Conservation (phyloP, 1,284 basidiomycete species). For the Mycena sp. region DNA sequence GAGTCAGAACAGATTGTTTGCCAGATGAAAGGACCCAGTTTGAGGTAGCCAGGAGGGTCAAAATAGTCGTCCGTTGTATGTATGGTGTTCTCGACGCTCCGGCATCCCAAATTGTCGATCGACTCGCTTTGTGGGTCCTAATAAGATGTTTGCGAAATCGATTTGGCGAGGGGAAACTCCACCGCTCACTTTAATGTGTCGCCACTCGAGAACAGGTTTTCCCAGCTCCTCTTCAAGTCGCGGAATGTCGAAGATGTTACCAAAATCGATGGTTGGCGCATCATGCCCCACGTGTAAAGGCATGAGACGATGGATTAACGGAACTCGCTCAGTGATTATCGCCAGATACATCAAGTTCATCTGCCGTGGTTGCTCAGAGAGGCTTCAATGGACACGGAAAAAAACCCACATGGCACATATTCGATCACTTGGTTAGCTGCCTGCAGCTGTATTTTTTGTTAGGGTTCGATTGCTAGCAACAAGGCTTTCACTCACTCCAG, state of each 20-base stretch:
- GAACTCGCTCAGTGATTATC: slow-evolving; percentile 67
- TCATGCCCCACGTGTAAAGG: slow-evolving; percentile 58
- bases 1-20: slow-evolving; percentile 8
- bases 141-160: background rate
- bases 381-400: background rate
- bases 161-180: background rate
- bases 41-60: slow-evolving; percentile 47
- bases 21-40: background rate
- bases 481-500: slow-evolving; percentile 62
- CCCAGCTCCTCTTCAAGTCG: slow-evolving; percentile 51
- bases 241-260: slow-evolving; percentile 61
- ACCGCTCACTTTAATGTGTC: slow-evolving; percentile 50
- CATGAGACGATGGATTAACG: slow-evolving; percentile 68
- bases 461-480: too few relatives aligned
- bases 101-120: slow-evolving; percentile 73
- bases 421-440: slow-evolving; percentile 77
- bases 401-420: slow-evolving; percentile 48
- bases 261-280: slow-evolving; percentile 48
- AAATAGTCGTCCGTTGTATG: slow-evolving; percentile 57
- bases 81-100: slow-evolving; percentile 67
- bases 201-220: slow-evolving; percentile 62
- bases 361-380: slow-evolving; percentile 39
- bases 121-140: slow-evolving; percentile 43
- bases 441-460: slow-evolving; percentile 1
- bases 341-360: slow-evolving; percentile 75